Evolutionary conservation across 257 asterid species (phyloP), one percentile per base, ranked within the genome.

Genomic region (Ehretia macrophylla): DNA sequence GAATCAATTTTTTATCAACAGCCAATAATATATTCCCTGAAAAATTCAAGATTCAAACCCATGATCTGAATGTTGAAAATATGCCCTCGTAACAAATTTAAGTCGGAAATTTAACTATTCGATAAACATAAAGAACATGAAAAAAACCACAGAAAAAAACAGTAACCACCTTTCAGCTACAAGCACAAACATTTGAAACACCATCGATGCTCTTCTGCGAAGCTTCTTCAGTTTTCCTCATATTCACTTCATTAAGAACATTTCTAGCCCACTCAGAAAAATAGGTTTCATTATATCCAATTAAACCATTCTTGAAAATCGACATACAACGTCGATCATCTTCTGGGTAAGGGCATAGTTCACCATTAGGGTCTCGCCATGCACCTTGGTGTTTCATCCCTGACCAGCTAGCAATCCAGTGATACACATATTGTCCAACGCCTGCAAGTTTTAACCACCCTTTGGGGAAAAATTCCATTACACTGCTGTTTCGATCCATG

Each of bases 381-480:
- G 80, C 84, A 10, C 95, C 93, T 69, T 72, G 80, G 75, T 84
- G 93, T 22, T 48, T 72, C 95, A 86, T 86, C 55, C 93, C 93
- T 0, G 95, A 76, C 93, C 90, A 82, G 63, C 65, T 69, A 47
- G 95, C 93, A 1, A 83, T 75, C 93, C 95, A 86, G 55, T 84
- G 95, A 76, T 71, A 72, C 14, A 79, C 86, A 42, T 67, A 84
- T 46, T 86, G 95, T 0, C 93, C 93, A 8, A 80, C 84, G 0
- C 93, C 95, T 5, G 90, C 95, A 3, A 72, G 69, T 62, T 86
- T 83, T 5, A 75, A 68, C 93, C 93, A 86, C 0, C 95, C 95
- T 55, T 84, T 84, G 1, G 95, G 93, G 42, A 86, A 86, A 35
- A 86, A 64, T 58, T 86, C 95, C 81, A 84, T 72, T 13, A 86